Evolutionary conservation across 2,329 filamentous ascomycete species (phyloP), one percentile per base, ranked within the genome.

Genomic region (Trichoderma simmonsii): DNA sequence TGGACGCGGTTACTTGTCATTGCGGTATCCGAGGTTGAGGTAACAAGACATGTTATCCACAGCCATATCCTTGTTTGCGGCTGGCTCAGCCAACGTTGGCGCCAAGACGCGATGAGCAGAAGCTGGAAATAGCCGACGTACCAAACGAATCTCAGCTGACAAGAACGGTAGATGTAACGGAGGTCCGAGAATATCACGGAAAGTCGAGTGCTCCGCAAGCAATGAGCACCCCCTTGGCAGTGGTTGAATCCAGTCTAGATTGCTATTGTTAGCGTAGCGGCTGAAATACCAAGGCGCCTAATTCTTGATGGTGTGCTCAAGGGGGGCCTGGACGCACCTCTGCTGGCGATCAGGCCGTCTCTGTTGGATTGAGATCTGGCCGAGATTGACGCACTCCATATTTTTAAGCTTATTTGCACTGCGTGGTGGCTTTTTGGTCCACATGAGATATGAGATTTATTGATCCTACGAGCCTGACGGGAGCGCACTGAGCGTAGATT

Each of bases 331-430:
- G 24, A 39, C 15, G 26, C 24, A n/a, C 28, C 48, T 28, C 24
- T 24, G 34, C 21, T 67, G 57, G 51, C 18, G 54, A 59, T 67
- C 24, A 67, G 34, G 64, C 64, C 65, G 65, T 24, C 65, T 54
- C 26, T 7, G 64, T 43, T 57, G 65, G 34, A 32, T 68, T 48
- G 2, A 68, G 65, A 68, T 68, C 65, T 60, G 34, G 8, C 34
- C 26, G 18, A 68, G 54, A 68, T 60, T 48, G 30, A 30, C 15
- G 54, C 43, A 36, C 54, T 57, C 32, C 34, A 30, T 43, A 14
- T 15, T 68, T 54, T 68, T 68, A 68, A 68, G 65, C 65, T 68
- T 68, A 68, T 43, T 60, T 68, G 18, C 15, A 43, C 54, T 32
- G 30, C 65, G 21, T 21, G 26, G 21, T 21, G 26, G 12, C 32